Base-by-base conservation (phyloP, 805 yeast species). In the Teunomyces barrocoloradensis region DNA sequence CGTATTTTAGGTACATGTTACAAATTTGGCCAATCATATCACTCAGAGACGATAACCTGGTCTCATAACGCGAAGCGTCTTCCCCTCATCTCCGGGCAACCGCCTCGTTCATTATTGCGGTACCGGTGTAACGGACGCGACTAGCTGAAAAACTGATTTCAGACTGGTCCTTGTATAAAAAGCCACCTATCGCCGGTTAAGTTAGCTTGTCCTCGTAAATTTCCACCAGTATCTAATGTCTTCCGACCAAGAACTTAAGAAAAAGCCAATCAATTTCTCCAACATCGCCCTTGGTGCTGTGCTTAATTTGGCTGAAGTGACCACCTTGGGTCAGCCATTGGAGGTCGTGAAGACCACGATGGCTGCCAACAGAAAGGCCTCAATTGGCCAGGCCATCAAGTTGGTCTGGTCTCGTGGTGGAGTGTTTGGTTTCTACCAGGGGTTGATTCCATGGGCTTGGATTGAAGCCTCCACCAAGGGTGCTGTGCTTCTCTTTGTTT, bases 381-480 rank as follows among this genome's bases (percentile, higher is more conserved):
- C 82, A 2, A 72, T 94, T 52, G 56, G 80, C 9, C 82, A 82
- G 56, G 88, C 96, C 23, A 77, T 84, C 44, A 77, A 77, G 49
- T 76, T 82, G 35, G 91, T 94, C 52, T 89, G 96, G 94, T 78
- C 94, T 12, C 82, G 99, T 61, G 99, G 99, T 55, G 99, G 99
- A 45, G 59, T 85, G 13, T 64, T 80, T 25, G 99, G 98, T 0
- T 94, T 91, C 73, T 94, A 91, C 71, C 99, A 94, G 69, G 99
- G 99, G 28, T 77, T 94, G 64, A 91, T 92, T 54, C 99, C 99
- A 41, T 94, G 99, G 99, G 99, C 98, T 5, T 91, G 98, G 97
- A 87, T 94, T 57, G 99, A 92, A 70, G 99, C 97, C 7, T 87
- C 96, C n/a, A 94, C 99, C 32, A 94, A 94, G 68, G 99, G 99